Percentiles rank a stretch among this genome's conserved stretches.
Conservation (phyloP, 1,139 yeast genomes). For the Yamadazyma dushanensis region DNA sequence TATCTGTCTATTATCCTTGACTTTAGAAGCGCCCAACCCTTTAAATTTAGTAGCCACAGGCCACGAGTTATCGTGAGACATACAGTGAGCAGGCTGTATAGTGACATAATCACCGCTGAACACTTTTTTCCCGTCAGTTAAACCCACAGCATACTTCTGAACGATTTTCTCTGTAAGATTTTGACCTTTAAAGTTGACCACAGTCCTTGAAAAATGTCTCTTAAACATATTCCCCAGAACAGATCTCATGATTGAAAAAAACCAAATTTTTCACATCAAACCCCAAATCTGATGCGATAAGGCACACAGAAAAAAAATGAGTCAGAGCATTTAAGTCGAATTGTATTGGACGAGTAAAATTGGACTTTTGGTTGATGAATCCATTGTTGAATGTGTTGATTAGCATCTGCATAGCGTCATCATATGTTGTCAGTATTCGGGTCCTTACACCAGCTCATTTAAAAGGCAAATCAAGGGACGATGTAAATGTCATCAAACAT, state of each 20-base stretch:
- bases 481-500: constrained; percentile 38
- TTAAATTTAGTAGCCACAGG: constrained; percentile 96
- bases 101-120: constrained; percentile 93
- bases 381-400: constrained; percentile 8
- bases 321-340: constrained; percentile 25
- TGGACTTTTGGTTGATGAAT: constrained; percentile 5
- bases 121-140: constrained; percentile 68
- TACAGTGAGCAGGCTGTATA: constrained; percentile 93
- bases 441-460: constrained; percentile 25
- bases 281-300: constrained; percentile 3
- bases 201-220: constrained; percentile 16
- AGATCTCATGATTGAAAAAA: neutral
- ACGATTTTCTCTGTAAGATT: constrained; percentile 94
- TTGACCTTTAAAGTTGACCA: constrained; percentile 50
- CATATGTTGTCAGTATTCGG: constrained; percentile 45
- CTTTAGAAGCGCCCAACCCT: constrained; percentile 87
- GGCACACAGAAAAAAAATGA: constrained; percentile 19
- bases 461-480: constrained; percentile 40
- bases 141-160: constrained; percentile 86
- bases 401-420: constrained; percentile 30
- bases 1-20: constrained; percentile 83
- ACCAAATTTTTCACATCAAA: constrained; percentile 2
- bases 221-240: constrained; percentile 6
- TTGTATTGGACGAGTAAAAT: constrained; percentile 23
- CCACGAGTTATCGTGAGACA: constrained; percentile 99